Base-by-base conservation (phyloP, 345 rosid species). In the Geranium brycei region DNA sequence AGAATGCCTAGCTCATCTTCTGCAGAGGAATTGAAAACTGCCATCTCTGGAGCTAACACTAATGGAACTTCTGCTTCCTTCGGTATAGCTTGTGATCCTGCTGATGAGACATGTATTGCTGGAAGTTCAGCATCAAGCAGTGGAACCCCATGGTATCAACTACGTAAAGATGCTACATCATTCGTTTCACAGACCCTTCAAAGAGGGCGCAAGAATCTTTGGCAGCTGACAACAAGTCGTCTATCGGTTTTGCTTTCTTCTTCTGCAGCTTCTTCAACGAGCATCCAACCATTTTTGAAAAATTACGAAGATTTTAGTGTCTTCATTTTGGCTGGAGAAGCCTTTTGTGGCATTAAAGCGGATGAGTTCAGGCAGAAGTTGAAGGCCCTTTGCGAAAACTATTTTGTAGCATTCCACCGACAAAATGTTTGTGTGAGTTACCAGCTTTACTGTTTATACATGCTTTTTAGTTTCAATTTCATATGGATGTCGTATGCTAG, bases 171-270 rank as follows among this genome's bases (percentile, higher is more conserved):
- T 77, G 92, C 92, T 57, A 87, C 88, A 62, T 74, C 75, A 62
- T 83, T 78, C 79, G 96, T 93, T 63, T 87, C 99, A 64, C 87
- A 88, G 68, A 86, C 91, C 35, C 97, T 91, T 76, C 88, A 76
- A 66, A 83, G 91, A 76, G 99, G 99, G 63, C 77, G 97, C 18
- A 88, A 80, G 79, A 88, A 91, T 83, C 91, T 93, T 69, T 93
- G 99, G 99, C 97, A 91, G 66, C 99, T 93, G 68, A 91, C 84
- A 32, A 88, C 99, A 63, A 93, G 96, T 78, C 84, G 97, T 61
- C 74, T 88, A 58, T 88, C 92, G 60, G 99, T 91, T 59, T 77
- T 93, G 80, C 95, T 93, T 73, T 93, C 96, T 73, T 84, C 96
- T 66, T 76, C 88, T 64, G 87, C 86, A 68, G 85, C 74, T 78